phyloP scores from a whole-genome alignment of 2,329 filamentous ascomycete species.

The Purpureocillium lavendulum region DNA sequence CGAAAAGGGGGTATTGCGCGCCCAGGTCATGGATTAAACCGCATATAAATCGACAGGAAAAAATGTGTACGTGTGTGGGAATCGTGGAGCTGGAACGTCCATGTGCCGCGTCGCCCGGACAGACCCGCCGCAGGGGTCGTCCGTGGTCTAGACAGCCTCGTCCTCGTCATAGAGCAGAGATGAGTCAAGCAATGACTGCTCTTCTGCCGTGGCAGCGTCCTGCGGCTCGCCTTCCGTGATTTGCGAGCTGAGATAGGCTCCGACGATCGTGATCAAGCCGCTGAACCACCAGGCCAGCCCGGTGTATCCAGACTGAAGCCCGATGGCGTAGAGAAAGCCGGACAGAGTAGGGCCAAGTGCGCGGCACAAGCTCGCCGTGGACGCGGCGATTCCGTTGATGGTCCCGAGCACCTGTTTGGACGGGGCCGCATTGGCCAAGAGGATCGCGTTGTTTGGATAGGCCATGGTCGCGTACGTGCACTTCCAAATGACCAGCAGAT shows the following conservation, averaged over 20 bases:
- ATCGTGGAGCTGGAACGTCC: constrained; percentile 7
- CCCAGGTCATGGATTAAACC: not conserved
- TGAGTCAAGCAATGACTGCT: constrained; percentile 26
- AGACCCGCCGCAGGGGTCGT: too few species aligned
- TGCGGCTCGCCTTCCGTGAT: constrained; percentile 57
- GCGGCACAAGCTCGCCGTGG: constrained; percentile 79
- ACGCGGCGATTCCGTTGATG: constrained; percentile 87
- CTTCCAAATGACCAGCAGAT: constrained; percentile 76
- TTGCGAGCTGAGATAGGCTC: constrained; percentile 65
- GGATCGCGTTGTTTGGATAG: constrained; percentile 83
- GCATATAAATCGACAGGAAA: not conserved
- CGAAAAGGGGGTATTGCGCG: constrained; percentile 8
- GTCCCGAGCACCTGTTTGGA: constrained; percentile 79
- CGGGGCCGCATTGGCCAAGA: constrained; percentile 81
- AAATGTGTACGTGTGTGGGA: not conserved
- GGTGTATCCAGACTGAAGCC: constrained; percentile 72
- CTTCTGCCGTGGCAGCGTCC: constrained; percentile 30
- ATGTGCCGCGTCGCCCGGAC: too few species aligned
- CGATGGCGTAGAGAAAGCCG: constrained; percentile 74
- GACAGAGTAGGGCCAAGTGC: constrained; percentile 85
- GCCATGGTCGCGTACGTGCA: constrained; percentile 87
- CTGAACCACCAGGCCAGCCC: constrained; percentile 92
- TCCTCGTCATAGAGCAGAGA: constrained; percentile 22
- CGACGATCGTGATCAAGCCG: constrained; percentile 64
- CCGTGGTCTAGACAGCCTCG: constrained; percentile 16